A percentile compares a stretch with the other conserved stretches of the same genome.
Conservation (phyloP, 83 land plant species). For the Thuja plicata region DNA sequence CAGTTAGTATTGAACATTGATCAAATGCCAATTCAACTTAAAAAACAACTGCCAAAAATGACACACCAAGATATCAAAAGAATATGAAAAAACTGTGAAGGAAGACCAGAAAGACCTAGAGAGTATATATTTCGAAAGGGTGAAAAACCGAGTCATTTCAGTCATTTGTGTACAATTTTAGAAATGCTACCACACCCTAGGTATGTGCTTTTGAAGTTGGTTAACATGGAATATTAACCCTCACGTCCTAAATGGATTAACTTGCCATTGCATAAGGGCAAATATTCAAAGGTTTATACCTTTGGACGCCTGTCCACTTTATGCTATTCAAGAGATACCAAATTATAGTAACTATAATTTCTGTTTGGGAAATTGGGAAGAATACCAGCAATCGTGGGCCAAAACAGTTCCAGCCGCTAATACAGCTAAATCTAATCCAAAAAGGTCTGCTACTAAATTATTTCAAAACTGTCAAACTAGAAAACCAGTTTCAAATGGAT, state of each 20-base stretch:
- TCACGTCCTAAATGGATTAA: neutral
- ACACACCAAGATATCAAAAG: neutral
- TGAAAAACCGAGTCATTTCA: neutral
- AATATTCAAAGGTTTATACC: neutral
- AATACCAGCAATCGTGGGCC: neutral
- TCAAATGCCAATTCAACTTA: neutral
- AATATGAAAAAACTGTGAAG: neutral
- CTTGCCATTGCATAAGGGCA: neutral
- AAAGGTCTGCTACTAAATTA: slow-evolving; percentile 1
- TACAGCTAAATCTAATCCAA: neutral
- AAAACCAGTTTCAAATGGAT: neutral
- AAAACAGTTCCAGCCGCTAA: neutral
- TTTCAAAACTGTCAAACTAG: neutral
- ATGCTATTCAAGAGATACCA: neutral
- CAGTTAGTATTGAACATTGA: neutral
- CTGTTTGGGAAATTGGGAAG: neutral
- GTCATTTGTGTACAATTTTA: neutral
- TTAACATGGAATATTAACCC: neutral
- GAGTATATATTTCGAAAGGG: neutral
- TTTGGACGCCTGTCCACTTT: neutral
- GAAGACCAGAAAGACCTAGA: neutral
- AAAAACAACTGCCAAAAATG: neutral
- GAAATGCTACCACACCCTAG: neutral
- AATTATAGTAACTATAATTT: neutral
- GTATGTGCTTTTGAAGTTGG: neutral